These are phyloP conservation scores for Hansfordia pulvinata DNA, from an alignment of 2,329 filamentous ascomycete species.

Conservation along the genomic window DNA sequence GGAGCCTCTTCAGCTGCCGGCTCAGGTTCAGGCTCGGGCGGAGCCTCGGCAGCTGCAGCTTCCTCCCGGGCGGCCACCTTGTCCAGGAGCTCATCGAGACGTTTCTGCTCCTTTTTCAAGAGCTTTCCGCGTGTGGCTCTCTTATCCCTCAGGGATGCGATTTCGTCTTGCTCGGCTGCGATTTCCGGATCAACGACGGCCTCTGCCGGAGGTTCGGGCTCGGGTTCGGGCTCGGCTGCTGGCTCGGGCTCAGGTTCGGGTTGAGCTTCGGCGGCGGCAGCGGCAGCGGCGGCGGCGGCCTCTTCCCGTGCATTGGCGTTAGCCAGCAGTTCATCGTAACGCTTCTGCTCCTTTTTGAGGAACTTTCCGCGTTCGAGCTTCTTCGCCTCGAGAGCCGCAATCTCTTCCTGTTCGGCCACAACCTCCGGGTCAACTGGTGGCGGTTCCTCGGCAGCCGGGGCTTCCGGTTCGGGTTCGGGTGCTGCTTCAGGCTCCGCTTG, in stretches of 20 bases:
- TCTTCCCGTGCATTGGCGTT: slow-evolving; percentile 22
- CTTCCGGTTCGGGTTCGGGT: slow-evolving; percentile 13
- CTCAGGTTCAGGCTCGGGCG: neutral
- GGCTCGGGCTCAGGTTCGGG: neutral
- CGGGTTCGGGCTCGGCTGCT: neutral
- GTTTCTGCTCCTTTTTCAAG: neutral
- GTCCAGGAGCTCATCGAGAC: neutral
- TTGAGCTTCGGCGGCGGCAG: slow-evolving; percentile 6
- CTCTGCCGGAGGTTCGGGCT: neutral
- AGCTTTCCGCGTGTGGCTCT: slow-evolving; percentile 1
- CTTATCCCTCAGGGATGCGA: neutral
- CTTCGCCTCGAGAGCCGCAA: slow-evolving; percentile 15
- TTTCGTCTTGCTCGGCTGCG: neutral
- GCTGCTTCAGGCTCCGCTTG: slow-evolving; percentile 9
- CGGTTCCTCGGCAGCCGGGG: slow-evolving; percentile 16
- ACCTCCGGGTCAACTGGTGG: slow-evolving; percentile 17
- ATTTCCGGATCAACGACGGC: neutral
- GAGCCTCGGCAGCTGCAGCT: neutral
- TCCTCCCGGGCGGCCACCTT: neutral
- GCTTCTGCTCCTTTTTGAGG: slow-evolving; percentile 14
- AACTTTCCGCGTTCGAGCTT: slow-evolving; percentile 13
- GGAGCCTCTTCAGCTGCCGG: neutral
- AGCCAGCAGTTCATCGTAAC: slow-evolving; percentile 20
- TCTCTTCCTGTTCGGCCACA: slow-evolving; percentile 24
- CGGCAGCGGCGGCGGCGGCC: slow-evolving; percentile 12